A percentile compares a stretch with the other conserved stretches of the same genome.
Conservation (phyloP, 345 rosid genomes). For the Gossypium arboreum region DNA sequence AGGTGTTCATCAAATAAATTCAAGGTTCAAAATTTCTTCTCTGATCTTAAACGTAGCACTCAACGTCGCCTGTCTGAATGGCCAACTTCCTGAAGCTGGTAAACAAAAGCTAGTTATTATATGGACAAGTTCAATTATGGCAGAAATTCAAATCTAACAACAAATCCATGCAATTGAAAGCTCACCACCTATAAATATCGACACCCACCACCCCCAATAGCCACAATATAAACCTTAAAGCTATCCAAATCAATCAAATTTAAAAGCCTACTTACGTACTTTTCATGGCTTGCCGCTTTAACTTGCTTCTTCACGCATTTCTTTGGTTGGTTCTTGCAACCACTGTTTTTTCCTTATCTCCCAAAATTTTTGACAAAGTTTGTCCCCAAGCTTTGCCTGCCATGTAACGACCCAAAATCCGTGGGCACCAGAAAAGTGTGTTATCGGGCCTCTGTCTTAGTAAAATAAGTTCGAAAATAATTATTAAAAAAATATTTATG, state of each 20-base stretch:
- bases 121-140: neutral
- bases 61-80: neutral
- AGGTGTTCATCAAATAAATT: neutral
- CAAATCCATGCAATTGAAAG: neutral
- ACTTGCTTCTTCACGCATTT: constrained; percentile 12
- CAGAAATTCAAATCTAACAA: neutral
- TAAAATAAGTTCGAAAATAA: too few species aligned
- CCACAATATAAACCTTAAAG: neutral
- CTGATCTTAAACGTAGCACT: too few species aligned
- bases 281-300: constrained; percentile 20
- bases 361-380: constrained; percentile 43
- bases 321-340: constrained; percentile 17
- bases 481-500: too few species aligned
- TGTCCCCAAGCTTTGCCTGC: constrained; percentile 49
- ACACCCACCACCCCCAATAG: neutral
- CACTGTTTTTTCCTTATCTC: constrained; percentile 27
- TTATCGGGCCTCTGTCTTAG: too few species aligned
- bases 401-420: too few species aligned
- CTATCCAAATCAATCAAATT: neutral
- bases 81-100: neutral
- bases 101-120: neutral
- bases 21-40: too few species aligned
- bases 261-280: neutral
- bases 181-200: neutral
- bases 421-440: too few species aligned